phyloP scores from a whole-genome alignment of 164 flowering plant genomes.

The Macadamia integrifolia region DNA sequence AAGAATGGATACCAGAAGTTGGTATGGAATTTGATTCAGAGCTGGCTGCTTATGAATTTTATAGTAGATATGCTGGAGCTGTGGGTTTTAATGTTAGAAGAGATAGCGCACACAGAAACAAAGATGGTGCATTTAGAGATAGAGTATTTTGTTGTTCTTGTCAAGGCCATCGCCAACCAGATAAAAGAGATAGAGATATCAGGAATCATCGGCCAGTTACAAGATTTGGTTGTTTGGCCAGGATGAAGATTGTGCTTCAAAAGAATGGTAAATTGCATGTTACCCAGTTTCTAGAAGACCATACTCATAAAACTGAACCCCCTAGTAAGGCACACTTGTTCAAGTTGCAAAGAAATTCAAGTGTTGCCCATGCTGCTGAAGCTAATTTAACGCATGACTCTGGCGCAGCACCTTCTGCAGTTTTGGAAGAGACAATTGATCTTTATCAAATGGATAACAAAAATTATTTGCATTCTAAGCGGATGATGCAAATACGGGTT shows the following conservation, averaged over 20 bases:
- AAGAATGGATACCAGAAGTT: no score
- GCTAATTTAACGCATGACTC: not conserved
- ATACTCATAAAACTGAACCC: not conserved
- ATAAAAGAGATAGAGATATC: no score
- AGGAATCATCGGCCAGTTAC: no score
- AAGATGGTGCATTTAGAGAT: no score
- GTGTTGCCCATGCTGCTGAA: not conserved
- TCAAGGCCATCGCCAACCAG: no score
- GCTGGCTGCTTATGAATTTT: no score
- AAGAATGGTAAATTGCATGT: conserved; percentile 2
- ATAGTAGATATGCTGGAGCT: no score
- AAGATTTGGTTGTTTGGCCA: no score
- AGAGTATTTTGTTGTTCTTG: no score
- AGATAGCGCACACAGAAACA: no score
- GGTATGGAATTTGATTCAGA: no score
- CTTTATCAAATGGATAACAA: not conserved
- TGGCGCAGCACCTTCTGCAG: not conserved
- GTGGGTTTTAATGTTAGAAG: no score
- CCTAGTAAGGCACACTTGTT: not conserved
- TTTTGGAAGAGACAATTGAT: not conserved
- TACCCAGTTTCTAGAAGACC: conserved; percentile 2
- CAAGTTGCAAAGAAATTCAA: conserved; percentile 6
- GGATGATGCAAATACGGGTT: not conserved
- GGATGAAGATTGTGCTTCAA: not conserved
- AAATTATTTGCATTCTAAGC: not conserved